These are phyloP conservation scores for sunflower (Helianthus annuus) DNA, from an alignment of 129 eudicot genomes.

Conservation along the genomic window DNA sequence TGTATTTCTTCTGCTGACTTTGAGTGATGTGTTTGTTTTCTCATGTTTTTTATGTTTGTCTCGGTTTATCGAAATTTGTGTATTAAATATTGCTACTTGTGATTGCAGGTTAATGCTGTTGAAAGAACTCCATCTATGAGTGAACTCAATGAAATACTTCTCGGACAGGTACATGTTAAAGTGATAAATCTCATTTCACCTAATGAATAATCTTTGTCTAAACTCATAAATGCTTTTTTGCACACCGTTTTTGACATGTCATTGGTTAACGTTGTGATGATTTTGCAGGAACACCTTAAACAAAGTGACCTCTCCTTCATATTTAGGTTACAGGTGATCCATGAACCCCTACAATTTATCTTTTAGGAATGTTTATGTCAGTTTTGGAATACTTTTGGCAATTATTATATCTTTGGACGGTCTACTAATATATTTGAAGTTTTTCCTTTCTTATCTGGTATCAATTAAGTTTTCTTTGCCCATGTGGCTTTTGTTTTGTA, in stretches of 20 bases:
- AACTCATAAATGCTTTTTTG: background rate
- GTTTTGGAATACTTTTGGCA: conserved; percentile 1
- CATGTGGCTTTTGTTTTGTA: background rate
- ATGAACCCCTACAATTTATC: conserved; percentile 2
- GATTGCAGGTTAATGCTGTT: conserved; percentile 81
- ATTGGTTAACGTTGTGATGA: conserved; percentile 28
- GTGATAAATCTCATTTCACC: background rate
- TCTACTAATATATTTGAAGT: background rate
- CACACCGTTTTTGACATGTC: conserved; percentile 8
- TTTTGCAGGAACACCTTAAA: conserved; percentile 86
- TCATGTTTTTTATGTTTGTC: background rate
- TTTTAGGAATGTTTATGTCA: background rate
- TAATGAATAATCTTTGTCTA: background rate
- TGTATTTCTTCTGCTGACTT: conserved; percentile 8
- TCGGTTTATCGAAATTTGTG: background rate
- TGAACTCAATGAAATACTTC: conserved; percentile 91
- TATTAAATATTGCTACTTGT: conserved; percentile 23
- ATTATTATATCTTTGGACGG: background rate
- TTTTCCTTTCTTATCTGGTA: background rate
- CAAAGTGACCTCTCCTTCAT: conserved; percentile 88
- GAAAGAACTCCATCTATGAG: conserved; percentile 99
- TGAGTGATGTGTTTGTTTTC: background rate
- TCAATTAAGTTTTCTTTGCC: background rate
- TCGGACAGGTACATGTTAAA: conserved; percentile 71
- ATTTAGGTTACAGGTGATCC: conserved; percentile 89